These are phyloP conservation scores for Nepenthes alata DNA, from an alignment of 179 eudicot species.

Conservation along the genomic window DNA sequence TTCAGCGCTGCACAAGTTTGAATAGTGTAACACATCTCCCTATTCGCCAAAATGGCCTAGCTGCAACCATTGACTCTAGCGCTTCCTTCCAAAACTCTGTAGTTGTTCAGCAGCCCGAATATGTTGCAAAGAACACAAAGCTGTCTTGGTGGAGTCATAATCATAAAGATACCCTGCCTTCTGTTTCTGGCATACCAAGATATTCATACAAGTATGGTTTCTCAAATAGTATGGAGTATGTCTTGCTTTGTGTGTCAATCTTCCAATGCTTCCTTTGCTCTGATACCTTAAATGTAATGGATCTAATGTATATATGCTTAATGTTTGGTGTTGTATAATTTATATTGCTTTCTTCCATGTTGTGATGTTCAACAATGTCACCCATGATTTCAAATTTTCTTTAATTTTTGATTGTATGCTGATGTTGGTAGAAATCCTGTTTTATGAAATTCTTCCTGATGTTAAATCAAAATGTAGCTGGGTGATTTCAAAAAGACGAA, in stretches of 20 bases:
- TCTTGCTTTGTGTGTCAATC: not conserved
- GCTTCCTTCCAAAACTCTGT: constrained; percentile 38
- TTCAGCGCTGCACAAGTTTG: constrained; percentile 21
- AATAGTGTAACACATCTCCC: constrained; percentile 29
- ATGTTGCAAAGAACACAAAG: constrained; percentile 27
- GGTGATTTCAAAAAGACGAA: too few relatives aligned
- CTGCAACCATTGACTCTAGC: constrained; percentile 40
- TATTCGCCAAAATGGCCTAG: constrained; percentile 45
- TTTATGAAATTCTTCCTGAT: too few relatives aligned
- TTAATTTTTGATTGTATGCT: too few relatives aligned
- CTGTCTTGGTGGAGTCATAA: constrained; percentile 49
- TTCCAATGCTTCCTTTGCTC: not conserved
- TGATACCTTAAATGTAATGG: too few relatives aligned
- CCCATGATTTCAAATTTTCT: too few relatives aligned
- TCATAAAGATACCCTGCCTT: constrained; percentile 39
- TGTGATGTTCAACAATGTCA: too few relatives aligned
- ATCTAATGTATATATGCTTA: too few relatives aligned
- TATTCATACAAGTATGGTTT: constrained; percentile 76
- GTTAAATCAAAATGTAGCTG: too few relatives aligned
- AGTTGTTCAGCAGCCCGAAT: constrained; percentile 26
- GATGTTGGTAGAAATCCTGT: too few relatives aligned
- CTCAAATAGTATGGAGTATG: not conserved
- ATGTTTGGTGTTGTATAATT: too few relatives aligned
- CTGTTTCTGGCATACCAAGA: constrained; percentile 63
- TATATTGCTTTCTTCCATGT: too few relatives aligned